Evolutionary conservation across 75 land plant species (phyloP).

Genomic region (Sequoiadendron giganteum): DNA sequence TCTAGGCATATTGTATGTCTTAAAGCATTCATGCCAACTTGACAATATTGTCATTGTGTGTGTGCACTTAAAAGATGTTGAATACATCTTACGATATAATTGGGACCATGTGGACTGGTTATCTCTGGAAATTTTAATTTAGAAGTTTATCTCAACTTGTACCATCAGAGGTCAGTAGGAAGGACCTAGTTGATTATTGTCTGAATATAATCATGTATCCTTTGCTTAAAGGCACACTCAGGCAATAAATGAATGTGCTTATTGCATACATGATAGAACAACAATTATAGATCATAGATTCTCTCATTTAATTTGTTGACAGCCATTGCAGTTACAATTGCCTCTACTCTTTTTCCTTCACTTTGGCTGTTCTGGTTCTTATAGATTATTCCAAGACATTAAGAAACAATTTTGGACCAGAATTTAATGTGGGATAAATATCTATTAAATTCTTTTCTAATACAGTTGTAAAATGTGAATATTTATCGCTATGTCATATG

Average conservation of each 20-base stretch:
- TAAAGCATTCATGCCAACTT: too few relatives aligned
- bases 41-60: too few relatives aligned
- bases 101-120: too few relatives aligned
- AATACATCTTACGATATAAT: too few relatives aligned
- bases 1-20: too few relatives aligned
- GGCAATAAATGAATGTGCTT: neutral
- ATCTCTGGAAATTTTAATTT: too few relatives aligned
- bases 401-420: neutral
- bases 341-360: neutral
- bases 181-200: too few relatives aligned
- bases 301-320: neutral
- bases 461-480: neutral
- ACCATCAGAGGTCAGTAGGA: too few relatives aligned
- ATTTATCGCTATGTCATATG: neutral
- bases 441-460: neutral
- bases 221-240: neutral
- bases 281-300: neutral
- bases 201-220: neutral
- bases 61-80: too few relatives aligned
- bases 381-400: neutral
- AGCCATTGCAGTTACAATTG: neutral
- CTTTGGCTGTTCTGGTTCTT: neutral
- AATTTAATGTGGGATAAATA: neutral
- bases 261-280: neutral
- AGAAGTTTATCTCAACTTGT: too few relatives aligned